These are phyloP conservation scores for Kluyveromyces wickerhamii DNA, from an alignment of 805 yeast species.

Conservation along the genomic window DNA sequence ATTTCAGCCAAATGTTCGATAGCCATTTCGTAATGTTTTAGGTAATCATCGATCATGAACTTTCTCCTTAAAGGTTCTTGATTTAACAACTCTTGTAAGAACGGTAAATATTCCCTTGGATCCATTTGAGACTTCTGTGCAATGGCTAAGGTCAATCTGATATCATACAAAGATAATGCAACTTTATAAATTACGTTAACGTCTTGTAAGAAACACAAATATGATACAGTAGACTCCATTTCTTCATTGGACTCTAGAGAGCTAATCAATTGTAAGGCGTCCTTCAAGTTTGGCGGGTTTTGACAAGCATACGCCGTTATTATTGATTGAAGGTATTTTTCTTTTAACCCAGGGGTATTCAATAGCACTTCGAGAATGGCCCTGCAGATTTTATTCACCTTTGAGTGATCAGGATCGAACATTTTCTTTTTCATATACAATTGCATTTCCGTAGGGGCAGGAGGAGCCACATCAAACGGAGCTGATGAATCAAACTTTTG, in stretches of 20 bases:
- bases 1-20: slow-evolving; percentile 52
- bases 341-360: slow-evolving; percentile 39
- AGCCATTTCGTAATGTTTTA: slow-evolving; percentile 64
- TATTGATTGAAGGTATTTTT: slow-evolving; percentile 62
- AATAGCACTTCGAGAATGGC: slow-evolving; percentile 52
- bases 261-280: slow-evolving; percentile 62
- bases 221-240: slow-evolving; percentile 64
- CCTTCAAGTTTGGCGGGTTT: slow-evolving; percentile 74
- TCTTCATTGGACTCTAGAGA: slow-evolving; percentile 39
- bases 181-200: slow-evolving; percentile 73
- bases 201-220: slow-evolving; percentile 84
- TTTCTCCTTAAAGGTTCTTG: slow-evolving; percentile 58
- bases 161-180: slow-evolving; percentile 76
- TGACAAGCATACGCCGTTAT: slow-evolving; percentile 91
- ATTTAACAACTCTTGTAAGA: slow-evolving; percentile 68
- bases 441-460: slow-evolving; percentile 33
- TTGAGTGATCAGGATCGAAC: slow-evolving; percentile 38
- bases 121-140: slow-evolving; percentile 98
- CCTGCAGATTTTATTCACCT: slow-evolving; percentile 72
- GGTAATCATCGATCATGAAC: slow-evolving; percentile 71
- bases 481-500: slow-evolving; percentile 23
- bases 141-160: slow-evolving; percentile 67
- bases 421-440: slow-evolving; percentile 35
- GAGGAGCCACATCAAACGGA: slow-evolving; percentile 24
- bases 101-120: slow-evolving; percentile 94